These are phyloP conservation scores for Hermanozyma aechmeae DNA, from an alignment of 805 yeast genomes.

Conservation along the genomic window DNA sequence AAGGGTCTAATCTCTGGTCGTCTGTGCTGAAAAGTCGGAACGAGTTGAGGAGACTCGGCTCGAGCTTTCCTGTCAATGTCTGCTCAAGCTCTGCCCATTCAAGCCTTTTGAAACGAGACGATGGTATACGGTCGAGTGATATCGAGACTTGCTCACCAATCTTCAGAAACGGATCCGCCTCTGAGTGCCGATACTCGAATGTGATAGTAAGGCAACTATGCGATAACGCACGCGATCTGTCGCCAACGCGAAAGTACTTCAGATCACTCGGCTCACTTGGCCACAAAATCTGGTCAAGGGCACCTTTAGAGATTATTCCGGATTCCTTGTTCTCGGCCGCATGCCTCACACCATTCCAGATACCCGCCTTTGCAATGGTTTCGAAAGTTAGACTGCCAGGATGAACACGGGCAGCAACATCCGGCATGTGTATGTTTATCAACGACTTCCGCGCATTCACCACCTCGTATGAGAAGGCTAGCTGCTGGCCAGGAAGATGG, in stretches of 20 bases:
- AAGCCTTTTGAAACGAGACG: slow-evolving; percentile 14
- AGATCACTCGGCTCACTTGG: too few relatives aligned
- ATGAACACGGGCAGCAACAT: slow-evolving; percentile 22
- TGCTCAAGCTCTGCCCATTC: slow-evolving; percentile 15
- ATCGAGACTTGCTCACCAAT: slow-evolving; percentile 14
- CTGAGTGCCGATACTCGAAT: slow-evolving; percentile 23
- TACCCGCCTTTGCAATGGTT: too few relatives aligned
- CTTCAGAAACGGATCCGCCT: slow-evolving; percentile 21
- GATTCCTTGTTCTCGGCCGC: too few relatives aligned
- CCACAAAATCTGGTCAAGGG: too few relatives aligned
- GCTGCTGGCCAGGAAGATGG: slow-evolving; percentile 3
- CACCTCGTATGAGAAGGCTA: slow-evolving; percentile 28
- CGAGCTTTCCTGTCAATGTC: slow-evolving; percentile 17
- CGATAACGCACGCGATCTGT: not conserved
- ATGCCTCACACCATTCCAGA: too few relatives aligned
- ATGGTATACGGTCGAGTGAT: slow-evolving; percentile 19
- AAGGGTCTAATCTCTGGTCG: too few relatives aligned
- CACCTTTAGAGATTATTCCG: too few relatives aligned
- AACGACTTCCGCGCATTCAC: slow-evolving; percentile 24
- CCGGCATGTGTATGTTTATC: slow-evolving; percentile 34
- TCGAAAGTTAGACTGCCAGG: too few relatives aligned
- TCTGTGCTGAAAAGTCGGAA: slow-evolving; percentile 17
- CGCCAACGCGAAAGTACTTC: not conserved
- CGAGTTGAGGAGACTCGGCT: slow-evolving; percentile 9
- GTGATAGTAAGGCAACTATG: slow-evolving; percentile 27